These are phyloP conservation scores for Pseudonitzschia multiseries DNA, from an alignment of 108 stramenopile genomes.

Conservation along the genomic window DNA sequence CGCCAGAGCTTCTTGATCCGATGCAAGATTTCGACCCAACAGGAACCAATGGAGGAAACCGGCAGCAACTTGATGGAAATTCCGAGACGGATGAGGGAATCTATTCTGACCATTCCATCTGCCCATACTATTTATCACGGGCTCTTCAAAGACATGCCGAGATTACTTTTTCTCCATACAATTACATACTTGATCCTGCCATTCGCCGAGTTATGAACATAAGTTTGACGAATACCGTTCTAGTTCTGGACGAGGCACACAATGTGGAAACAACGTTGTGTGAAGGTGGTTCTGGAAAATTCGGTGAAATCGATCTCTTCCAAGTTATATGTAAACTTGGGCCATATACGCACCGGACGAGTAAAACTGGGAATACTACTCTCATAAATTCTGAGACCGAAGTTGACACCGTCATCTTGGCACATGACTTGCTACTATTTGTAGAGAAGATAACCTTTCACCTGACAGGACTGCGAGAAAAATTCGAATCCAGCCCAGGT, in stretches of 20 bases:
- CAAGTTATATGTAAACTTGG: conserved; percentile 49
- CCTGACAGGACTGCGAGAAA: conserved; percentile 32
- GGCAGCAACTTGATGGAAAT: background rate
- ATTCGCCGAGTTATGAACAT: conserved; percentile 73
- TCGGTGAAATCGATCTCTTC: conserved; percentile 65
- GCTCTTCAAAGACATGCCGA: conserved; percentile 68
- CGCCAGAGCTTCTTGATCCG: conserved; percentile 2
- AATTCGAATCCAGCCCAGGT: conserved; percentile 56
- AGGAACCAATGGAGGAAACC: background rate
- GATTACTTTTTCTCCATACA: conserved; percentile 95
- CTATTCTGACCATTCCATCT: conserved; percentile 61
- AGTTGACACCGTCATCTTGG: conserved; percentile 46
- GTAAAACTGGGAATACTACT: conserved; percentile 22
- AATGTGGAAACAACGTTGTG: conserved; percentile 85
- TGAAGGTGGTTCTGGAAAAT: conserved; percentile 61
- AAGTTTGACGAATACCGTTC: conserved; percentile 66
- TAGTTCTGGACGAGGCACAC: conserved; percentile 98
- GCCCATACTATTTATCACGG: conserved; percentile 88
- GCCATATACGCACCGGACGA: conserved; percentile 24
- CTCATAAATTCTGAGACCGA: conserved; percentile 25
- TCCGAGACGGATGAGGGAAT: conserved; percentile 20
- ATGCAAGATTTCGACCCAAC: background rate
- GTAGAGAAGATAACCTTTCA: conserved; percentile 56
- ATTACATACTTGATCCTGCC: conserved; percentile 88
- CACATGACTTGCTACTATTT: conserved; percentile 67